phyloP scores from a whole-genome alignment of 305 asterid species.

The Caryopteris hybrid region DNA sequence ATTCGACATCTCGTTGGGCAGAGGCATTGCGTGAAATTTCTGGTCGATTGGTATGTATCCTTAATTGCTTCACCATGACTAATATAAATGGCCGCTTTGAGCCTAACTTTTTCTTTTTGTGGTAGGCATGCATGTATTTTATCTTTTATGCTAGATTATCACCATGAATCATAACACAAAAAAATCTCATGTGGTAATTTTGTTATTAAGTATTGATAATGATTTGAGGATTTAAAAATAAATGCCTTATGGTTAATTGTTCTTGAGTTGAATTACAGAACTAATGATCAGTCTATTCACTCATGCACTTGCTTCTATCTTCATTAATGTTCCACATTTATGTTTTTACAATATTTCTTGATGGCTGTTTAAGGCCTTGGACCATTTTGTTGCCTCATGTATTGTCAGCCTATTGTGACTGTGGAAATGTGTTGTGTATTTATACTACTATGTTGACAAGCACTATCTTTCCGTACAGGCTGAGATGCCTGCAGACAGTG shows the following conservation, averaged over 20 bases:
- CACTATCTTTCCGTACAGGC: slow-evolving; percentile 50
- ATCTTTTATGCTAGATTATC: background rate
- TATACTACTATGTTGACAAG: slow-evolving; percentile 13
- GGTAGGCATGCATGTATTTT: slow-evolving; percentile 2
- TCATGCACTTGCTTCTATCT: background rate
- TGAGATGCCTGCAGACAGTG: slow-evolving; percentile 99
- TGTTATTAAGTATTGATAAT: background rate
- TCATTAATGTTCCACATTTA: background rate
- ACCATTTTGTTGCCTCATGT: background rate
- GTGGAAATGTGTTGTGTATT: background rate
- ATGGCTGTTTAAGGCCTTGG: background rate
- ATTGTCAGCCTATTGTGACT: slow-evolving; percentile 2
- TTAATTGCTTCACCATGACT: slow-evolving; percentile 1
- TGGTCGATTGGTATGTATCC: slow-evolving; percentile 82
- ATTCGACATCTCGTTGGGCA: slow-evolving; percentile 99
- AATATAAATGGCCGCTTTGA: background rate
- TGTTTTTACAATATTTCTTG: background rate
- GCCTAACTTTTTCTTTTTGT: background rate
- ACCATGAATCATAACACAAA: background rate
- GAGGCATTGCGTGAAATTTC: slow-evolving; percentile 99
- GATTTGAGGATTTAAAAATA: background rate
- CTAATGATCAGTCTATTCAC: background rate
- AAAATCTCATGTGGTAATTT: background rate
- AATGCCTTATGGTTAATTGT: background rate
- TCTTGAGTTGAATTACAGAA: background rate